Base-by-base conservation (phyloP, 169 alveolate species). In the Perkinsus olseni region DNA sequence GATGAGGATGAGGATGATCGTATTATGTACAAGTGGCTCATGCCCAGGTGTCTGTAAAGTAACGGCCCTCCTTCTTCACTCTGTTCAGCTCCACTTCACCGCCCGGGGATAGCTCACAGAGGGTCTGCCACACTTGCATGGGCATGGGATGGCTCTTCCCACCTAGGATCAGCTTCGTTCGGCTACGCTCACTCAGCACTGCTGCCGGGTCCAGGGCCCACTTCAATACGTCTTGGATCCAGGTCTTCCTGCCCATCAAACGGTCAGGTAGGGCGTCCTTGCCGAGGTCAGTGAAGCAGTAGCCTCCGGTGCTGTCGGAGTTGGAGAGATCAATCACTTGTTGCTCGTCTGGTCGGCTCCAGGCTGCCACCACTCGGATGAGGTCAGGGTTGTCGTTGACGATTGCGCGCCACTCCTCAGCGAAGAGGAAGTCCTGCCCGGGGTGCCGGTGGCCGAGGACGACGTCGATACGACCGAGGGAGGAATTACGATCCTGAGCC, bases 371-470 rank as follows among this genome's bases (percentile, higher is more conserved):
- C 34, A 62, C 82, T 21, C 82, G 1, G 31, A 62, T 0, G 82
- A 62, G 82, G 82, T 62, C 82, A 0, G 82, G 82, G 17, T 13
- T 13, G 82, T 24, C 31, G 82, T 62, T 24, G 8, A 62, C 82
- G 17, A 62, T 13, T 3, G 82, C 17, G 31, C 17, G 82, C 82
- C 82, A 62, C 20, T 93, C 94, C 0, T 93, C 74, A 24, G 38
- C 92, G 38, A 38, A 93, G 31, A 38, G 38, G 74, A 38, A 93
- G 74, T 93, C 94, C 31, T 93, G 74, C 31, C 74, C 90, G 13
- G 94, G 94, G 74, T 93, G 94, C 74, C 94, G 50, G 38, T 62
- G 40, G 0, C 94, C 94, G 36, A 74, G 92, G 74, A 93, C 37
- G 34, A 93, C 45, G 1, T 40, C 40, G 38, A 91, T 82, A 36